These are phyloP conservation scores for Schizopora paradoxa DNA, from an alignment of 1,284 basidiomycete genomes.

Conservation along the genomic window DNA sequence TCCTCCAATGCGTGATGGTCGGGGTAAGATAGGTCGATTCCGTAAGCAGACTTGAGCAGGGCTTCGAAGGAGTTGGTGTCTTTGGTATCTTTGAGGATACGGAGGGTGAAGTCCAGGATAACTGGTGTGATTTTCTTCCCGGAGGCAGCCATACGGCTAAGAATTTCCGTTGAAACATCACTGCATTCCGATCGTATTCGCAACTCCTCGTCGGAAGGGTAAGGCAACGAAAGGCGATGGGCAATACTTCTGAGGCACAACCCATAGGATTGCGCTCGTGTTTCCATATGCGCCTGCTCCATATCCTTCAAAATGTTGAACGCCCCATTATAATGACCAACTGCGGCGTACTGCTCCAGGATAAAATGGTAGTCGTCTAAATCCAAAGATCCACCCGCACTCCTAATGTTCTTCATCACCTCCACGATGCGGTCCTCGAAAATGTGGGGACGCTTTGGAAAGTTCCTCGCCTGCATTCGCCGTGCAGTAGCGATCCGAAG, in stretches of 20 bases:
- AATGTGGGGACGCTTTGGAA: slow-evolving; percentile 36
- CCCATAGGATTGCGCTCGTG: slow-evolving; percentile 51
- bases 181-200: slow-evolving; percentile 37
- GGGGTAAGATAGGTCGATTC: slow-evolving; percentile 66
- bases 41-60: slow-evolving; percentile 61
- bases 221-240: slow-evolving; percentile 56
- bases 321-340: slow-evolving; percentile 57
- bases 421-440: slow-evolving; percentile 60
- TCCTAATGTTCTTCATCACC: slow-evolving; percentile 63
- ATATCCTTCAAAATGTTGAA: slow-evolving; percentile 59
- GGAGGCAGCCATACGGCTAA: slow-evolving; percentile 49
- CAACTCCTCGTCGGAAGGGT: slow-evolving; percentile 30
- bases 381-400: slow-evolving; percentile 42
- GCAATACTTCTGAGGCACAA: slow-evolving; percentile 62
- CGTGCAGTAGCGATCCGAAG: slow-evolving; percentile 41
- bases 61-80: slow-evolving; percentile 48
- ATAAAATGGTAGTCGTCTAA: slow-evolving; percentile 70
- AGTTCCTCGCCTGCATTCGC: slow-evolving; percentile 33
- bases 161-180: slow-evolving; percentile 42
- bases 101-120: slow-evolving; percentile 58
- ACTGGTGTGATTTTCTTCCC: slow-evolving; percentile 46
- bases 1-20: slow-evolving; percentile 39
- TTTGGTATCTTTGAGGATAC: slow-evolving; percentile 60
- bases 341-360: slow-evolving; percentile 64
- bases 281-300: slow-evolving; percentile 36